phyloP scores from a whole-genome alignment of 179 eudicot genomes.

The Beta corolliflora region DNA sequence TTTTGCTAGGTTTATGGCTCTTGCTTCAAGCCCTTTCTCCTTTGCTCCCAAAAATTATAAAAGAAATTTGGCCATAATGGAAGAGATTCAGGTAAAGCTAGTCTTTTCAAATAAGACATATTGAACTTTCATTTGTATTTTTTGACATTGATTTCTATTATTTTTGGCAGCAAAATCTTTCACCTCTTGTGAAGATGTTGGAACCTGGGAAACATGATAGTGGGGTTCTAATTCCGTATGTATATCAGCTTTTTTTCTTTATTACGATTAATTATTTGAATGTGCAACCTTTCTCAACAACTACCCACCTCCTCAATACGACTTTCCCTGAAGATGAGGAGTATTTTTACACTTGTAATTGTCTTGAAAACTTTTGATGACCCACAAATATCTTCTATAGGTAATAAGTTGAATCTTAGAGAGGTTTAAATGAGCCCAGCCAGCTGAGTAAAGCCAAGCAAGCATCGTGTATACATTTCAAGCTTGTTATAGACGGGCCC shows the following conservation, averaged over 20 bases:
- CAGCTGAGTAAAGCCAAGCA: background rate
- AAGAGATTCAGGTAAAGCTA: conserved; percentile 70
- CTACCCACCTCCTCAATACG: background rate
- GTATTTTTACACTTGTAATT: too few relatives aligned
- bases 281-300: background rate
- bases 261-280: background rate
- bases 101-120: background rate
- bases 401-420: background rate
- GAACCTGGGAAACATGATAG: conserved; percentile 56
- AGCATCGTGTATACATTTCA: background rate
- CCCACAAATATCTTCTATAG: background rate
- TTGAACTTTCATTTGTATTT: too few relatives aligned
- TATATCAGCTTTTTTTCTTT: conserved; percentile 12
- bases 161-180: conserved; percentile 78
- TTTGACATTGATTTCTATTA: conserved; percentile 10
- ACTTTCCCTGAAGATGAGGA: background rate
- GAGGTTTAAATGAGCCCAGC: background rate
- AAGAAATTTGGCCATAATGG: too few relatives aligned
- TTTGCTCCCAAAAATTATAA: too few relatives aligned
- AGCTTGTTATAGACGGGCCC: too few relatives aligned
- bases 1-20: too few relatives aligned
- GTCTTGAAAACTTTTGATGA: too few relatives aligned
- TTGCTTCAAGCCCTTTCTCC: too few relatives aligned
- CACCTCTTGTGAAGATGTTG: conserved; percentile 82
- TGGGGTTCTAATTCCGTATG: conserved; percentile 85